Conservation (phyloP, 768 basidiomycete genomes). For the Lactifluus volemus region DNA sequence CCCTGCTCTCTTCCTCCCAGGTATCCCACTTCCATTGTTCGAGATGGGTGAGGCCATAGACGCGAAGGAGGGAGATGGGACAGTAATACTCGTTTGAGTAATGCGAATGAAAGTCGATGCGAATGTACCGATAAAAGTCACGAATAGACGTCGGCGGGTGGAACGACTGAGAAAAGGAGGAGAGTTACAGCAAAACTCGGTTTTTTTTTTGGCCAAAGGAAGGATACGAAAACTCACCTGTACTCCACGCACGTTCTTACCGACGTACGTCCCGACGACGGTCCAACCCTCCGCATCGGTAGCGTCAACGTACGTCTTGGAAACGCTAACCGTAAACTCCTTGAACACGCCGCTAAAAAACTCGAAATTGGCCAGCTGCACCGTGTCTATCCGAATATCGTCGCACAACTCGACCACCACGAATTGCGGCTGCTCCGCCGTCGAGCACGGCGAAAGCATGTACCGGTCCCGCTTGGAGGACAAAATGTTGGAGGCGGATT, state of each 20-base stretch:
- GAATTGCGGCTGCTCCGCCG: slow-evolving; percentile 46
- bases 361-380: slow-evolving; percentile 94
- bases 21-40: slow-evolving; percentile 92
- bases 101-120: slow-evolving; percentile 88
- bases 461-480: slow-evolving; percentile 88
- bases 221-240: slow-evolving; percentile 46
- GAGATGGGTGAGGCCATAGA: slow-evolving; percentile 93
- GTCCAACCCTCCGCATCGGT: slow-evolving; percentile 36
- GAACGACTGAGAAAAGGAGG: slow-evolving; percentile 45
- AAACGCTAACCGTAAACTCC: slow-evolving; percentile 77
- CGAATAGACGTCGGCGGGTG: slow-evolving; percentile 62
- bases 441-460: slow-evolving; percentile 88
- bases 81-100: slow-evolving; percentile 97
- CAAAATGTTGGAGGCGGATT: slow-evolving; percentile 76
- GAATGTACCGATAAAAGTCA: slow-evolving; percentile 89
- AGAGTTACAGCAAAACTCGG: neutral
- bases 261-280: slow-evolving; percentile 70
- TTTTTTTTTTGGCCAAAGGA: neutral
- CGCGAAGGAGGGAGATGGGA: slow-evolving; percentile 84
- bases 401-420: slow-evolving; percentile 96
- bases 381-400: slow-evolving; percentile 92
- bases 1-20: slow-evolving; percentile 65
- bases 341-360: slow-evolving; percentile 97
- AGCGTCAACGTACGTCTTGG: slow-evolving; percentile 33
- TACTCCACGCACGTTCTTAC: slow-evolving; percentile 86